Conservation (phyloP, 306 rosid species). For the barrel medic (Medicago truncatula) region DNA sequence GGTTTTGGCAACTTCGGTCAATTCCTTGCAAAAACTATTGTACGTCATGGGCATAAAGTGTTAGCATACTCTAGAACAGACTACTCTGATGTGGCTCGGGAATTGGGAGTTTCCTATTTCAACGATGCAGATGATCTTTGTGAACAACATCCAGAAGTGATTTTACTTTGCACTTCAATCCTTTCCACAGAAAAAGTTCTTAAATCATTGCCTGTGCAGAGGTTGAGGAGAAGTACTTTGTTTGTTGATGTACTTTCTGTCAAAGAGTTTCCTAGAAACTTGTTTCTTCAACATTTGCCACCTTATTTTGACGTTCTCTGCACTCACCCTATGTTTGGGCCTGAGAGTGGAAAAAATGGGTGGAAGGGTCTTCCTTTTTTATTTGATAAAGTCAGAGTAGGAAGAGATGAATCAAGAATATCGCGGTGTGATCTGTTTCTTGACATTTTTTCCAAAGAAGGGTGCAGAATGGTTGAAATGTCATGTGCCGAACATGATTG, state of each 20-base stretch:
- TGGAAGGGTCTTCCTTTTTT: constrained; percentile 80
- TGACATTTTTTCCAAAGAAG: constrained; percentile 75
- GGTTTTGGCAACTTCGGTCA: constrained; percentile 98
- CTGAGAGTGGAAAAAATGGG: constrained; percentile 88
- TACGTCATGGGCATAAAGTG: constrained; percentile 72
- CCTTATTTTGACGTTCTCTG: constrained; percentile 77
- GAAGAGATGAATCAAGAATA: constrained; percentile 58
- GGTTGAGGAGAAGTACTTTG: constrained; percentile 81
- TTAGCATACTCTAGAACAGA: constrained; percentile 82
- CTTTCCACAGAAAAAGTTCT: constrained; percentile 81
- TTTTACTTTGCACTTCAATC: constrained; percentile 85
- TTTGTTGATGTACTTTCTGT: constrained; percentile 95
- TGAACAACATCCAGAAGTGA: constrained; percentile 93
- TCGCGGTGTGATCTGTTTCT: constrained; percentile 74
- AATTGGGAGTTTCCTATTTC: constrained; percentile 69
- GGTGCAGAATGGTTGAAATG: constrained; percentile 94
- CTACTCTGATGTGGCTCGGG: constrained; percentile 66
- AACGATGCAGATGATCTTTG: constrained; percentile 74
- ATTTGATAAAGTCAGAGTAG: constrained; percentile 78
- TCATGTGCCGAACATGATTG: constrained; percentile 87
- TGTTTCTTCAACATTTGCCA: constrained; percentile 75
- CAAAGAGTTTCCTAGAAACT: constrained; percentile 81
- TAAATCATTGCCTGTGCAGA: constrained; percentile 72
- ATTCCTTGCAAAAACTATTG: constrained; percentile 75
- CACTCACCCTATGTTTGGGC: constrained; percentile 97